Evolutionary conservation across 139 green algal species (phyloP), one percentile per base, ranked within the genome.

Genomic region (Volvox africanus): DNA sequence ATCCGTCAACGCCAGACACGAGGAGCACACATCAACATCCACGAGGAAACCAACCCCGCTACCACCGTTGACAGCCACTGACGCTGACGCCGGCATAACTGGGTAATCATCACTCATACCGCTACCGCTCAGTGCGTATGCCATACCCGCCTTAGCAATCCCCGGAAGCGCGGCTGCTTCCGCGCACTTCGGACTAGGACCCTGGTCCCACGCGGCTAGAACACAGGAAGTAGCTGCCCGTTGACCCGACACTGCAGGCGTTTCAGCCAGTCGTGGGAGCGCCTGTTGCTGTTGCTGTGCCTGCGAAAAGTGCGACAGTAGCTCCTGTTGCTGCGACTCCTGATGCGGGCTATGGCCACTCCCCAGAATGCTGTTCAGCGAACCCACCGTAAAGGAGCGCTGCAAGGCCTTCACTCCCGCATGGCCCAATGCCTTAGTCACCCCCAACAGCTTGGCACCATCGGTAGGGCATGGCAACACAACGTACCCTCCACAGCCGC

Each of bases 391-490:
- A 75, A 1, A 28, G 6, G 86, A 90, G 20, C 86, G 71, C 86
- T 90, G 86, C 30, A 90, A 16, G 1, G 86, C 50, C 73, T 90
- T 90, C 21, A 90, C 86, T 50, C 86, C 55, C 20, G 86, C 86
- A 21, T 90, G 86, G 2, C 86, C 86, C 19, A 90, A 69, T 1
- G 86, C 86, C 86, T 90, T 90, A 11, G 86, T 90, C 20, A 90
- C 86, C 14, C 86, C 86, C 44, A 90, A 69, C n/a, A 90, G 71
- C 86, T 90, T 90, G 71, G 86, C 50, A 22, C 86, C 86, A 32
- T 90, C 86, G 1, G 9, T 76, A 32, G 50, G 69, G 44, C 85
- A 89, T 0, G 73, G 86, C 71, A 90, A 75, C 71, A 90, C 86
- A 18, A 90, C 86, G 73, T 90, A 90, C 21, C 30, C 73, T 73